A percentile compares a stretch with the other conserved stretches of the same genome.
Conservation (phyloP, 441 rosid species). For the Metrosideros polymorpha region DNA sequence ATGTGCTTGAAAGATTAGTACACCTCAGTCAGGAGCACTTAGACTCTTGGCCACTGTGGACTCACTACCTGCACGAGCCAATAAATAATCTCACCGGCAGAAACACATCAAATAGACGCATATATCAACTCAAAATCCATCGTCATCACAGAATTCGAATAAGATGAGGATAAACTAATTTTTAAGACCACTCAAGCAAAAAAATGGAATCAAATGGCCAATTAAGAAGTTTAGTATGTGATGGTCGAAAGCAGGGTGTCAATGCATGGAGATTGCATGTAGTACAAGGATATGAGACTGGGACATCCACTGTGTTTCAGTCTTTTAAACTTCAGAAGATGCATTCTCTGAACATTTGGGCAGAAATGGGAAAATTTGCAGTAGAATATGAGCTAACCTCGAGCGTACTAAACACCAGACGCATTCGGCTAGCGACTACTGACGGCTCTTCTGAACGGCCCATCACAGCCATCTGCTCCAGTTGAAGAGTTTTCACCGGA, state of each 20-base stretch:
- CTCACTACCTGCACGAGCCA: constrained; percentile 62
- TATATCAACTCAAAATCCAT: neutral
- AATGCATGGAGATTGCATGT: neutral
- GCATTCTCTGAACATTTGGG: neutral
- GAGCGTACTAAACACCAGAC: constrained; percentile 76
- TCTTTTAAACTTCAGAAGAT: neutral
- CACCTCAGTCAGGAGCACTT: neutral
- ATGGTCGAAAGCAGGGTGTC: neutral
- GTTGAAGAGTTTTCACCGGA: constrained; percentile 88
- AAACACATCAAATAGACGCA: neutral
- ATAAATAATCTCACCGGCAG: neutral
- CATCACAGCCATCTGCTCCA: constrained; percentile 87
- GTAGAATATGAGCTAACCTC: constrained; percentile 34
- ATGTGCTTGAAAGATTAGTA: neutral
- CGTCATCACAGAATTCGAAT: neutral
- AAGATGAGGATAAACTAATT: neutral
- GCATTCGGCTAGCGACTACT: constrained; percentile 86
- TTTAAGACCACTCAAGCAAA: neutral
- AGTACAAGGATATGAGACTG: neutral
- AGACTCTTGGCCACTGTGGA: constrained; percentile 86
- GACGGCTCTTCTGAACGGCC: constrained; percentile 82
- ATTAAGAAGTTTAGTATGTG: neutral
- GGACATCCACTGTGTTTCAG: neutral
- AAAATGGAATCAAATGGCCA: neutral
- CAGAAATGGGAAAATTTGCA: neutral